Evolutionary conservation across 805 yeast species (phyloP).

Genomic region (Saccharomycopsis capsularis): DNA sequence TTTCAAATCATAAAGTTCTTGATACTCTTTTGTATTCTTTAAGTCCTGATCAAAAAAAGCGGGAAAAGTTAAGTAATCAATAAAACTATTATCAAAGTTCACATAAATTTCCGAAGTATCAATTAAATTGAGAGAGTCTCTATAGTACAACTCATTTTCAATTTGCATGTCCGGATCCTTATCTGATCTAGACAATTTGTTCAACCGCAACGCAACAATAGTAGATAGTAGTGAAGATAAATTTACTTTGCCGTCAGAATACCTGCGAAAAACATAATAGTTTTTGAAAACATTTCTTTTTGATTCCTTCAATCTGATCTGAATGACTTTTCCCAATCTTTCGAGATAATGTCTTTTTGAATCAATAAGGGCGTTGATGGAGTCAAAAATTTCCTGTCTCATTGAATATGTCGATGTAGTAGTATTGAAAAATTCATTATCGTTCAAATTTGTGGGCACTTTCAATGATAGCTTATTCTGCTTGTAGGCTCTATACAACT

Average conservation of each 20-base stretch:
- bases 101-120: conserved; percentile 8
- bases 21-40: not conserved
- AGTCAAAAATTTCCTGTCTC: not conserved
- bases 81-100: not conserved
- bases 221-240: conserved; percentile 6
- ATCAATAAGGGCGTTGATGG: not conserved
- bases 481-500: not conserved
- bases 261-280: conserved; percentile 15
- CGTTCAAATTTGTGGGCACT: not conserved
- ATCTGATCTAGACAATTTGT: conserved; percentile 7
- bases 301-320: not conserved
- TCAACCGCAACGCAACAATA: conserved; percentile 8
- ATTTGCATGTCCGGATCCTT: conserved; percentile 26
- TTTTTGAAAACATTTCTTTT: conserved; percentile 2
- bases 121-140: conserved; percentile 24
- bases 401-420: not conserved
- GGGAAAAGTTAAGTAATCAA: not conserved
- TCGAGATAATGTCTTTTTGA: not conserved
- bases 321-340: not conserved
- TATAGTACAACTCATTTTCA: conserved; percentile 25
- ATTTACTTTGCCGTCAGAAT: conserved; percentile 18
- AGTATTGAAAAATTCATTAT: not conserved
- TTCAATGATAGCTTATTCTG: not conserved
- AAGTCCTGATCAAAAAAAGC: conserved; percentile 1
- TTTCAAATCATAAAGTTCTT: not conserved